Percentiles rank a stretch among this genome's conserved stretches.
Conservation (phyloP, 2,329 filamentous ascomycete species). For the Ophiostoma triangulosporum region DNA sequence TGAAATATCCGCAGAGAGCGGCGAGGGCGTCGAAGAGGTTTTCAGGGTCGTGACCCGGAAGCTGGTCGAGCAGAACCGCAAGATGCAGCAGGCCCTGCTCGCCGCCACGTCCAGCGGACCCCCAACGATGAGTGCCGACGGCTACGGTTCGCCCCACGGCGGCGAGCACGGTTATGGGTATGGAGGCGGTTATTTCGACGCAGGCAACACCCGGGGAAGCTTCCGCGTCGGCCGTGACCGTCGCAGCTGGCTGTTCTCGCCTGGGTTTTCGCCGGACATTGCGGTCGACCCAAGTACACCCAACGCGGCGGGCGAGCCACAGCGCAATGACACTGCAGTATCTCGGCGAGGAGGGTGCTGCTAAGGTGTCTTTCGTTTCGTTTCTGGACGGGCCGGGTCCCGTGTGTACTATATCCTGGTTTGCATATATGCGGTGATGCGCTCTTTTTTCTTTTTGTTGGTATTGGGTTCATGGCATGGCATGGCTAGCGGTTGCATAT, state of each 20-base stretch:
- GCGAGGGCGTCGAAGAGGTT: conserved; percentile 92
- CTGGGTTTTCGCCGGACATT: conserved; percentile 37
- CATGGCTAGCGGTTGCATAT: no score
- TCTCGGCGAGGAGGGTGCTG: conserved; percentile 12
- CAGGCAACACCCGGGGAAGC: conserved; percentile 32
- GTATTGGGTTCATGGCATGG: no score
- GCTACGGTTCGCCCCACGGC: conserved; percentile 5
- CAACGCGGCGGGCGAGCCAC: conserved; percentile 3
- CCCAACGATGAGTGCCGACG: conserved; percentile 14
- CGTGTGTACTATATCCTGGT: not conserved
- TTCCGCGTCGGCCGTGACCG: conserved; percentile 45
- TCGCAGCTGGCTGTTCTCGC: conserved; percentile 45
- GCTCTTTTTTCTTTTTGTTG: no score
- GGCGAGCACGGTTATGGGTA: conserved; percentile 11
- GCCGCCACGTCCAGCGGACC: conserved; percentile 36
- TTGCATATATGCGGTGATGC: not conserved
- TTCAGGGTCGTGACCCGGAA: conserved; percentile 59
- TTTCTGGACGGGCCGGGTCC: not conserved
- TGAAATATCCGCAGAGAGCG: conserved; percentile 87
- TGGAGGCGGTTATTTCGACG: conserved; percentile 35
- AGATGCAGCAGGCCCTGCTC: conserved; percentile 45
- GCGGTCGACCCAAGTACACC: conserved; percentile 30
- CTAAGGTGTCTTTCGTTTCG: not conserved
- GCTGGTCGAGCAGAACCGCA: conserved; percentile 50
- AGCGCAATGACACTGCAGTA: conserved; percentile 1